Percentiles rank a stretch among this genome's conserved stretches.
Evolutionary conservation across 345 rosid species (phyloP).

Genomic region (Salix caprea): DNA sequence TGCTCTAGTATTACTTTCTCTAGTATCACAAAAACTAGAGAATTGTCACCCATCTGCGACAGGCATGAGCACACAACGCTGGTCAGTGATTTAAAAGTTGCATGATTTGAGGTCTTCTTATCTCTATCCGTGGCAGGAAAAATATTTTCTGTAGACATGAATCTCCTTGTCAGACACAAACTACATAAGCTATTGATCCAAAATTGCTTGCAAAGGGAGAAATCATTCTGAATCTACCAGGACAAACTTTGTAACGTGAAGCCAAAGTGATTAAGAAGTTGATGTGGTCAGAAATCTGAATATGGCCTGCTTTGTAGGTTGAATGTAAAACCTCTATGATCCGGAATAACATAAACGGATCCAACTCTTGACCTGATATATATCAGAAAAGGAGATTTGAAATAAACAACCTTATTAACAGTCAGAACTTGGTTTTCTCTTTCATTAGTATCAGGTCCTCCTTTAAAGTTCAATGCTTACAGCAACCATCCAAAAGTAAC

Average conservation of each 20-base stretch:
- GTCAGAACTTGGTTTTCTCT: neutral
- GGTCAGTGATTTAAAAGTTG: constrained; percentile 46
- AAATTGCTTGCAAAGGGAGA: constrained; percentile 7
- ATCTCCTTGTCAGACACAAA: constrained; percentile 11
- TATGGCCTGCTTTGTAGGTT: constrained; percentile 55
- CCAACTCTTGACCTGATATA: constrained; percentile 62
- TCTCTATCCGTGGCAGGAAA: constrained; percentile 21
- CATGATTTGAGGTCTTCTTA: constrained; percentile 28
- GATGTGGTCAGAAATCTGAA: constrained; percentile 55
- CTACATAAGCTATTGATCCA: neutral
- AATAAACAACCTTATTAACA: constrained; percentile 2
- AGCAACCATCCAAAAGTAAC: neutral
- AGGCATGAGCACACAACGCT: constrained; percentile 44
- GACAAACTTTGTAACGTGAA: constrained; percentile 47
- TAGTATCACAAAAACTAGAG: constrained; percentile 50
- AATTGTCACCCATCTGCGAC: constrained; percentile 65
- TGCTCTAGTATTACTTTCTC: constrained; percentile 51
- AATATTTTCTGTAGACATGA: constrained; percentile 40
- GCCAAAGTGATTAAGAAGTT: constrained; percentile 65
- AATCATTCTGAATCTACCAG: constrained; percentile 40
- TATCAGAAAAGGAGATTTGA: constrained; percentile 1
- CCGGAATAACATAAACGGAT: constrained; percentile 45
- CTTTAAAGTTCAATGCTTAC: neutral
- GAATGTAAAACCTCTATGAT: constrained; percentile 62
- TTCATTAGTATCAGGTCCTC: constrained; percentile 1